Evolutionary conservation across 2,329 filamentous ascomycete genomes (phyloP).

Genomic region (Calycina herbarum): DNA sequence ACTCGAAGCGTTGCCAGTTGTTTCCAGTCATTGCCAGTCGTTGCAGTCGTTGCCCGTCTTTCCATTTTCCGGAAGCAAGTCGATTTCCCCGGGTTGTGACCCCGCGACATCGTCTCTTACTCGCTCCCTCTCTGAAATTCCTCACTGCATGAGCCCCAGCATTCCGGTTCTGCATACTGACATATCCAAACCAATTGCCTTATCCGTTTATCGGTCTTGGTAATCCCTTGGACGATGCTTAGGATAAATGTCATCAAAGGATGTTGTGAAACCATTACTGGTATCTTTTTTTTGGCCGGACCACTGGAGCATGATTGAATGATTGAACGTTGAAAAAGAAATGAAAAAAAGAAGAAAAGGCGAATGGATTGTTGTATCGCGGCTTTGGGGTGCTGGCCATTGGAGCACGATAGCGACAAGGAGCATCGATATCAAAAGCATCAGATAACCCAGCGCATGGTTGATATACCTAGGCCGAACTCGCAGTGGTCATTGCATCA

Average conservation of each 20-base stretch:
- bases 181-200: slow-evolving; percentile 1
- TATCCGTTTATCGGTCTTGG: slow-evolving; percentile 1
- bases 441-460: not conserved
- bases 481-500: slow-evolving; percentile 23
- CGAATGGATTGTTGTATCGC: not conserved
- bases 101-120: not conserved
- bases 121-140: not conserved
- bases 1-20: slow-evolving; percentile 1
- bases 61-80: slow-evolving; percentile 12
- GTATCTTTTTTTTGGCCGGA: not conserved
- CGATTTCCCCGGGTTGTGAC: slow-evolving; percentile 12
- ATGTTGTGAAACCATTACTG: slow-evolving; percentile 1
- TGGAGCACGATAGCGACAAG: not conserved
- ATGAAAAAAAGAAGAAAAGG: not conserved
- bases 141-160: slow-evolving; percentile 11
- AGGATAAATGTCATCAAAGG: not conserved
- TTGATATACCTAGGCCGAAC: slow-evolving; percentile 17
- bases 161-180: slow-evolving; percentile 6
- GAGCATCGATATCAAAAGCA: slow-evolving; percentile 1
- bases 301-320: not conserved
- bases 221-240: slow-evolving; percentile 1
- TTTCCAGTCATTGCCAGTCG: slow-evolving; percentile 1
- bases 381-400: not conserved
- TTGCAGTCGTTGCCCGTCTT: slow-evolving; percentile 3
- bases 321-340: not conserved